Percentiles rank a stretch among this genome's conserved stretches.
Evolutionary conservation across 2,329 filamentous ascomycete species (phyloP).

Genomic region (Phaeosphaeriaceae sp.): DNA sequence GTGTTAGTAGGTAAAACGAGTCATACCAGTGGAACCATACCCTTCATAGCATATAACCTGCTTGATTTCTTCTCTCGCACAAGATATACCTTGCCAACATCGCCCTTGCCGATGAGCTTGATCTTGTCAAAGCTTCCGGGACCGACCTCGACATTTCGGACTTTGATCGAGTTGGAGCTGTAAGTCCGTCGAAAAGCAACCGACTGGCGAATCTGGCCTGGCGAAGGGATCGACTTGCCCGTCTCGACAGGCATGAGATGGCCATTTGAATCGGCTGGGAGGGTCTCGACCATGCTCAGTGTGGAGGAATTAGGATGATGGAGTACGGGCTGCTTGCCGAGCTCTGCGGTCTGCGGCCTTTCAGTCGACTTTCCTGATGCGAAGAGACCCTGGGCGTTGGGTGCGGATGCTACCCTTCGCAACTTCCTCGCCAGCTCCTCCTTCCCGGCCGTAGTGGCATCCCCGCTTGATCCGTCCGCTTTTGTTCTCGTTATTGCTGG

Average conservation of each 20-base stretch:
- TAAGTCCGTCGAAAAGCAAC: conserved; percentile 92
- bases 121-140: conserved; percentile 99
- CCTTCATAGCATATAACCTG: conserved; percentile 97
- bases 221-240: conserved; percentile 66
- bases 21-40: conserved; percentile 57
- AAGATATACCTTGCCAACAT: conserved; percentile 97
- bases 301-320: conserved; percentile 62
- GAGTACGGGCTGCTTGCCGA: conserved; percentile 80
- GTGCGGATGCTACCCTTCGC: conserved; percentile 91
- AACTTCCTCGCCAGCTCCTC: conserved; percentile 94
- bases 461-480: conserved; percentile 71
- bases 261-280: conserved; percentile 31
- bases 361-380: conserved; percentile 55
- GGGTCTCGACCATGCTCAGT: conserved; percentile 61
- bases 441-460: conserved; percentile 79
- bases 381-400: conserved; percentile 95
- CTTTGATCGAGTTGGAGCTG: conserved; percentile 99
- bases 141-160: conserved; percentile 94
- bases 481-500: conserved; percentile 70
- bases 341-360: conserved; percentile 82
- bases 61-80: conserved; percentile 98
- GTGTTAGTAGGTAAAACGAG: conserved; percentile 30
- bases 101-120: conserved; percentile 97
- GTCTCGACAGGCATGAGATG: conserved; percentile 45
- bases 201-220: conserved; percentile 68